Conservation (phyloP, 306 rosid species). For the Cucurbita maxima region DNA sequence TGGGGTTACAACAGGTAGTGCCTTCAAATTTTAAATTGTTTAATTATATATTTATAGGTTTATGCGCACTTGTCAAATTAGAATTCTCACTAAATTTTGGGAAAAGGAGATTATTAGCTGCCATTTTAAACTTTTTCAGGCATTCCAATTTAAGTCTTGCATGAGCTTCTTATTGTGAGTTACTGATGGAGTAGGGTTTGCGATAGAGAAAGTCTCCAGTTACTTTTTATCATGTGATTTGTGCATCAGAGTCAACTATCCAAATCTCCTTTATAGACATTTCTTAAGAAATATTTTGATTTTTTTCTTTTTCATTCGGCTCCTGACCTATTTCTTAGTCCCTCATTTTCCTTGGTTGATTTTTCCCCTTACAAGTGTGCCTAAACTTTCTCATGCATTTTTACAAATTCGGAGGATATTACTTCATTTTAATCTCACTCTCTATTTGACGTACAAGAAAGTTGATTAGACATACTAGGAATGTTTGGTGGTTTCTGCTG, state of each 20-base stretch:
- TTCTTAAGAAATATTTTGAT: too few species aligned
- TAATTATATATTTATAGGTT: not conserved
- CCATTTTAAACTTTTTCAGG: not conserved
- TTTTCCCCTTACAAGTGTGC: not conserved
- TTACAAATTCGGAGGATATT: not conserved
- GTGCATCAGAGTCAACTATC: not conserved
- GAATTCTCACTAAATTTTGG: not conserved
- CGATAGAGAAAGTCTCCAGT: not conserved
- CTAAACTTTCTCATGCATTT: not conserved
- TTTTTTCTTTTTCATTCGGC: not conserved
- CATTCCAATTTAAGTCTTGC: not conserved
- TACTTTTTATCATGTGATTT: not conserved
- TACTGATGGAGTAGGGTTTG: not conserved
- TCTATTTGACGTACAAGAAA: not conserved
- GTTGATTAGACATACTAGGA: not conserved
- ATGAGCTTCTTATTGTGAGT: not conserved
- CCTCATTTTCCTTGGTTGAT: not conserved
- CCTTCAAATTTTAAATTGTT: not conserved
- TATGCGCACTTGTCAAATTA: not conserved
- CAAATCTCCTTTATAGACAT: too few species aligned
- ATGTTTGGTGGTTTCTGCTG: not conserved
- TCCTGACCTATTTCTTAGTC: not conserved
- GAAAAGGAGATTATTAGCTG: not conserved
- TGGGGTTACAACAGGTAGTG: slow-evolving; percentile 41
- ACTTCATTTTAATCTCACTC: not conserved